These are phyloP conservation scores for Venturia carpophila DNA, from an alignment of 2,329 filamentous ascomycete genomes.

Conservation along the genomic window DNA sequence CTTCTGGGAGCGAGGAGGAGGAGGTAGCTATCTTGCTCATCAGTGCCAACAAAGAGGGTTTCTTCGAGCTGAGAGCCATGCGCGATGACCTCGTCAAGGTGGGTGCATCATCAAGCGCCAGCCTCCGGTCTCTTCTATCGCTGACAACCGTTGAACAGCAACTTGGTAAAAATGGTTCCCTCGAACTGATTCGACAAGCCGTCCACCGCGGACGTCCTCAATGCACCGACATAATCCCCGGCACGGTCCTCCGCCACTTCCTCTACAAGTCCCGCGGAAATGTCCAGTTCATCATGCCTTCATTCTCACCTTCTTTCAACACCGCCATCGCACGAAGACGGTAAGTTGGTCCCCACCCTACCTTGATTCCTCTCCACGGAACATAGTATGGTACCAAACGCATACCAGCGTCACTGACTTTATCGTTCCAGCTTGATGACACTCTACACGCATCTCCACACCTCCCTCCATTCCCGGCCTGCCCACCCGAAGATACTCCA, in stretches of 20 bases:
- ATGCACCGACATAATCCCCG: constrained; percentile 69
- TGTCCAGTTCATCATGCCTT: constrained; percentile 91
- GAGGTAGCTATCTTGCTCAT: constrained; percentile 86
- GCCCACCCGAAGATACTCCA: constrained; percentile 83
- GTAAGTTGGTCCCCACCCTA: constrained; percentile 28
- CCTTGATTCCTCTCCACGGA: neutral
- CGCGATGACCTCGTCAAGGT: constrained; percentile 52
- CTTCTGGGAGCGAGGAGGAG: constrained; percentile 53
- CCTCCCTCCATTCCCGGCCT: constrained; percentile 74
- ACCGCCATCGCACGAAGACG: constrained; percentile 54
- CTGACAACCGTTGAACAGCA: constrained; percentile 42
- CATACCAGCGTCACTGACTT: neutral
- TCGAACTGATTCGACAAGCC: constrained; percentile 66
- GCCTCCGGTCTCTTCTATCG: neutral
- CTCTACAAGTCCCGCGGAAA: constrained; percentile 91
- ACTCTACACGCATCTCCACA: constrained; percentile 77
- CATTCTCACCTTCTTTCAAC: constrained; percentile 62
- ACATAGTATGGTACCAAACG: neutral
- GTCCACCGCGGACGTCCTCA: constrained; percentile 62
- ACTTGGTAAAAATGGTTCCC: constrained; percentile 65
- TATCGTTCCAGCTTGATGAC: constrained; percentile 52
- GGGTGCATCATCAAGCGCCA: constrained; percentile 23
- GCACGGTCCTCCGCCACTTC: constrained; percentile 78
- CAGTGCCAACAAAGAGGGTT: constrained; percentile 85
- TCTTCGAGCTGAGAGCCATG: constrained; percentile 77